phyloP scores from a whole-genome alignment of 208 protist genomes.

The Acanthamoeba healyi region DNA sequence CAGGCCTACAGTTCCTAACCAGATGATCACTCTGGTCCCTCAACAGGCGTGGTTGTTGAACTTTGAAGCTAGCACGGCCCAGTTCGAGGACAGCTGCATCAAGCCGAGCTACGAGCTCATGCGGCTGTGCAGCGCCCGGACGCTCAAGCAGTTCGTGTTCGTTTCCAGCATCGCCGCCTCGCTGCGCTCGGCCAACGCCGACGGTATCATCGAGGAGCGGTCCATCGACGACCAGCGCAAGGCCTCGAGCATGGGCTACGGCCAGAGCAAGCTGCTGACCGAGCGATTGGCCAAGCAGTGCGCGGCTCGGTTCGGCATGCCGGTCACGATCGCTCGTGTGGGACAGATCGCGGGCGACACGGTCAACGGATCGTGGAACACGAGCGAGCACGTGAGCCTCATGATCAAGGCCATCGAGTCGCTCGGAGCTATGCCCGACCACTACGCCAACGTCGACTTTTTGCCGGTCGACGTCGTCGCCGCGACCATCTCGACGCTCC shows the following conservation, averaged over 20 bases:
- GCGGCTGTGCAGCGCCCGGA: background rate
- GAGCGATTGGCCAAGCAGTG: background rate
- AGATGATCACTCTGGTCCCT: too few species aligned
- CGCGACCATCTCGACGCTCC: background rate
- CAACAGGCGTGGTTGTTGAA: constrained; percentile 19
- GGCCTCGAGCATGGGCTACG: background rate
- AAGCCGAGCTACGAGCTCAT: constrained; percentile 12
- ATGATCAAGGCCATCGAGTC: constrained; percentile 36
- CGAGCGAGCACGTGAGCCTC: constrained; percentile 15
- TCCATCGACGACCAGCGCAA: background rate
- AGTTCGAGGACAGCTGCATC: constrained; percentile 53
- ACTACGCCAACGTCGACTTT: background rate
- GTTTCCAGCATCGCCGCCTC: background rate
- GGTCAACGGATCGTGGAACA: constrained; percentile 1
- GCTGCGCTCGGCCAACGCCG: background rate
- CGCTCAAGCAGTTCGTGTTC: background rate
- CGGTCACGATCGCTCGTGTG: constrained; percentile 5
- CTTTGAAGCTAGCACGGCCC: background rate
- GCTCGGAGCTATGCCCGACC: background rate
- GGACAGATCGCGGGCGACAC: constrained; percentile 21
- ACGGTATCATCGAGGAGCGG: background rate
- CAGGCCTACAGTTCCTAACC: too few species aligned
- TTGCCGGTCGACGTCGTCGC: background rate
- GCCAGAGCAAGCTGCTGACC: constrained; percentile 35
- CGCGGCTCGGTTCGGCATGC: background rate